Base-by-base conservation (phyloP, 345 rosid species). In the Psidium guajava region DNA sequence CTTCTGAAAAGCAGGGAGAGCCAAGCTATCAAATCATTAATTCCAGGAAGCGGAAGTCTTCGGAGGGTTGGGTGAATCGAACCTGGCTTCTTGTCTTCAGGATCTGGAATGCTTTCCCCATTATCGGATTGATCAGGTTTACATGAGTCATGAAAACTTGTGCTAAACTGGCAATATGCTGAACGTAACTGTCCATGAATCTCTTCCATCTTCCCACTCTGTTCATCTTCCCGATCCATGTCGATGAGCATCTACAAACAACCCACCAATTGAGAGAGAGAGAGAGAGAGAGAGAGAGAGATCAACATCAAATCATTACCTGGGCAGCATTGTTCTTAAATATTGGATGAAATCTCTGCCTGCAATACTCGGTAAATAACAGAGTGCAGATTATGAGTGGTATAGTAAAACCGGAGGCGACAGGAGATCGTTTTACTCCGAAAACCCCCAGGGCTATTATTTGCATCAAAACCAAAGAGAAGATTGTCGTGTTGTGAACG, bases 391-490 rank as follows among this genome's bases (percentile, higher is more conserved):
- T 61, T 81, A 97, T 86, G 75, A 95, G 87, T 8, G 98, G 99
- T 82, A 96, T 89, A 82, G 96, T 94, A 91, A 94, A 95, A 77
- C 95, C 93, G 1, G 96, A 90, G 57, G 96, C 98, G 44, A 95
- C 88, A 32, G 98, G 90, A 75, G 97, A 94, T 50, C 61, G 80
- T 87, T 96, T 97, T 61, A 94, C 82, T 74, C 98, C 97, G 82
- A 97, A 97, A 84, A 97, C 94, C 27, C 97, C 98, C 56, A 97
- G 89, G 50, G 98, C 98, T 84, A 93, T 97, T 51, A 94, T 81
- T 90, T 97, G 99, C 1, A 93, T 92, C 91, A 97, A 90, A 85
- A 96, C 93, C 88, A 96, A 88, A 18, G 99, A 94, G 90, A 95
- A 94, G 90, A 97, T 92, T 64, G 94, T 93, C n/a, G 98, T 91